phyloP scores from a whole-genome alignment of 2,329 filamentous ascomycete genomes.

The Sphaceloma murrayae region DNA sequence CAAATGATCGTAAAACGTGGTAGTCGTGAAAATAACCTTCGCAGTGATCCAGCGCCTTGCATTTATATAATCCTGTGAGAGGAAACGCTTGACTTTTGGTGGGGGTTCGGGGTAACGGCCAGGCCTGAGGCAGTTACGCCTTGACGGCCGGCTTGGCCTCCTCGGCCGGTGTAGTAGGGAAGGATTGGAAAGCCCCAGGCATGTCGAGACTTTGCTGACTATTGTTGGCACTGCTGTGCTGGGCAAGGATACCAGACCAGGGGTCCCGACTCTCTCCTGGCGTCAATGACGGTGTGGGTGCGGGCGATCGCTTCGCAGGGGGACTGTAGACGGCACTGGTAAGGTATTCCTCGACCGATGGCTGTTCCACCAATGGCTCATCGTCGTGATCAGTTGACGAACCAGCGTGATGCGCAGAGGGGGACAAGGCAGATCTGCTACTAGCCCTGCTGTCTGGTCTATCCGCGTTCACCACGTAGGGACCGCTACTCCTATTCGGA shows the following conservation, averaged over 20 bases:
- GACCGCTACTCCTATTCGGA: slow-evolving; percentile 44
- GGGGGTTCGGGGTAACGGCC: neutral
- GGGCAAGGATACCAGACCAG: slow-evolving; percentile 11
- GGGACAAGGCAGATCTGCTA: slow-evolving; percentile 13
- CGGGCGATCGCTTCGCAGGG: slow-evolving; percentile 1
- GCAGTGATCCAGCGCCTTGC: slow-evolving; percentile 2
- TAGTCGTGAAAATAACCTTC: neutral
- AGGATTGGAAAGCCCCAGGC: slow-evolving; percentile 28
- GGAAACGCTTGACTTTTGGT: neutral
- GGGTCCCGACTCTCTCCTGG: slow-evolving; percentile 5
- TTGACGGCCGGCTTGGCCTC: neutral
- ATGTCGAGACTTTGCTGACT: slow-evolving; percentile 22
- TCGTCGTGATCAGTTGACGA: neutral
- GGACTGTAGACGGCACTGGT: neutral
- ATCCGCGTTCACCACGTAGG: slow-evolving; percentile 28
- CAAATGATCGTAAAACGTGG: neutral
- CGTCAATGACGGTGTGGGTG: neutral
- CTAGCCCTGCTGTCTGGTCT: slow-evolving; percentile 13
- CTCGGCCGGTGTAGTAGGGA: slow-evolving; percentile 19
- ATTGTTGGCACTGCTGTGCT: slow-evolving; percentile 18
- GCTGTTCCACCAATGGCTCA: neutral
- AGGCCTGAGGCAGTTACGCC: neutral
- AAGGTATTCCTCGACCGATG: slow-evolving; percentile 2
- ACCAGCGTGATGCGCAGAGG: neutral
- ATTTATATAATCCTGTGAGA: slow-evolving; percentile 1